phyloP scores from a whole-genome alignment of 2,329 filamentous ascomycete species.

The Diaporthe humulicola region DNA sequence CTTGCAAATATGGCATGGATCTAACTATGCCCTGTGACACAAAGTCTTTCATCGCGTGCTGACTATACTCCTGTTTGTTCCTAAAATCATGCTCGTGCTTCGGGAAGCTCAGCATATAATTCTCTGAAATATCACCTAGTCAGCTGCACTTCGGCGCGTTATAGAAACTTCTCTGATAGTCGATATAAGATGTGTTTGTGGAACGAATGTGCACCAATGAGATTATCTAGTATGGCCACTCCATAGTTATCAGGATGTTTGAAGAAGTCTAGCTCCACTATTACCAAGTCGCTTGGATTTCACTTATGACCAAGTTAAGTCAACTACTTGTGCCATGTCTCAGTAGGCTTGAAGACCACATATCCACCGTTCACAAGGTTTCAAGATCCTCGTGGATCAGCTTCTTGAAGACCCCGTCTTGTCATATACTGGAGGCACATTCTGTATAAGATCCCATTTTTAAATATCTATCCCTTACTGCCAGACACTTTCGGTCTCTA shows the following conservation, averaged over 20 bases:
- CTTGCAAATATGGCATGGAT: neutral
- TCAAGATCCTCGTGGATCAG: too few species aligned
- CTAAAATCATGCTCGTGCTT: too few species aligned
- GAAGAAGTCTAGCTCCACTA: too few species aligned
- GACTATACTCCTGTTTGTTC: too few species aligned
- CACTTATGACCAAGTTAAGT: neutral
- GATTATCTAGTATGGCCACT: accelerated
- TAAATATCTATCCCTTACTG: conserved; percentile 49
- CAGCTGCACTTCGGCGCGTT: neutral
- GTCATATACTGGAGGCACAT: neutral
- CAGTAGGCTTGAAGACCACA: neutral
- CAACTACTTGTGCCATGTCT: neutral
- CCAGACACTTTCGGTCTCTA: conserved; percentile 62
- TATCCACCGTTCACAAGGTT: neutral
- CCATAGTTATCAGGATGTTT: too few species aligned
- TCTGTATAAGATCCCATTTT: too few species aligned
- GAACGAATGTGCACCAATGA: too few species aligned
- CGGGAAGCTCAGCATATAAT: neutral
- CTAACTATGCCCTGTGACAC: too few species aligned
- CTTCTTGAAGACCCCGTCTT: too few species aligned
- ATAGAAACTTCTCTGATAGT: neutral
- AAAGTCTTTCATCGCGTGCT: too few species aligned
- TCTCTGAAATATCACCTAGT: neutral
- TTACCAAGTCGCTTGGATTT: neutral
- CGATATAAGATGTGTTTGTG: neutral